Evolutionary conservation across 768 basidiomycete genomes (phyloP), one percentile per base, ranked within the genome.

Genomic region (Fomitopsis pulvina): DNA sequence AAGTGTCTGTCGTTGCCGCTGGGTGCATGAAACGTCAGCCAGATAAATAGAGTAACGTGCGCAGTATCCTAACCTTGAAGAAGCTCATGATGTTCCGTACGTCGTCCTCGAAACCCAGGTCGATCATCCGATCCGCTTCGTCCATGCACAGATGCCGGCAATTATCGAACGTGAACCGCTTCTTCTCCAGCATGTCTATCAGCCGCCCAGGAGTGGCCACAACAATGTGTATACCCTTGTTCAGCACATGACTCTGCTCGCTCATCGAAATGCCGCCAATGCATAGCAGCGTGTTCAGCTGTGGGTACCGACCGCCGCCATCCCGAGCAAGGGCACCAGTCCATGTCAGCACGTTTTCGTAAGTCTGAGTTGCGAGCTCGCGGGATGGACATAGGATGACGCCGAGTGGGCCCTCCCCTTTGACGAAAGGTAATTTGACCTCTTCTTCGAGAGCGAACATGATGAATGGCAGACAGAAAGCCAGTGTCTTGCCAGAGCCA

Each of bases 91-190:
- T 96, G 60, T 93, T 96, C 50, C 96, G 78, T 26, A 99, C 94
- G 59, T 99, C 96, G 53, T 99, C 96, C 67, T 99, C 96, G 61
- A 99, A 99, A 0, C 96, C 96, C 64, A 97, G 74, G 63, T 99
- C 96, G 52, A 99, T 93, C 96, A 99, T 99, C 51, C 96, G 75
- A 69, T 99, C 96, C 0, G 96, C 96, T 69, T 99, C 96, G 68
- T 99, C 96, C 92, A 99, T 93, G 64, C 94, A 97, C 10, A 99
- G 71, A 64, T 82, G 96, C 72, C 92, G 93, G 85, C 94, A 97
- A 55, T 85, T 86, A 53, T 88, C 87, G 64, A 98, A 87, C 4
- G 86, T 91, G 60, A 99, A 89, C 55, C 83, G 79, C 66, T 81
- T 89, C 75, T 97, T 98, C 68, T 96, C 93, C 56, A 99, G 69